phyloP scores from a whole-genome alignment of 257 asterid species.

The Solanum neorickii region DNA sequence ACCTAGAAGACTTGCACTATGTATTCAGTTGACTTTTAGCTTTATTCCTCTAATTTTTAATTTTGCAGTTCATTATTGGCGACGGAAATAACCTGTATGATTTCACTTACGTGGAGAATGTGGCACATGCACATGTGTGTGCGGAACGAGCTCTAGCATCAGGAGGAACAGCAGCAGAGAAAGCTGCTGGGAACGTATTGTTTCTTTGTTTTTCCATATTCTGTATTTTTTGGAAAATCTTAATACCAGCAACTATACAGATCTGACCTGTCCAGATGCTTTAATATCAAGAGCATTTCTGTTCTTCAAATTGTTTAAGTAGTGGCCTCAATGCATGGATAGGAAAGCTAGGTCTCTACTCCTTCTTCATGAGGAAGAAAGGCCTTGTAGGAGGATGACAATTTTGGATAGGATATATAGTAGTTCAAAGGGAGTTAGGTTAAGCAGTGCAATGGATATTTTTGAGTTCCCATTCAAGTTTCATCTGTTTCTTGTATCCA shows the following conservation, averaged over 20 bases:
- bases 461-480: neutral
- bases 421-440: too few species aligned
- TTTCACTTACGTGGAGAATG: conserved; percentile 93
- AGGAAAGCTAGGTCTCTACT: too few species aligned
- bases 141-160: conserved; percentile 97
- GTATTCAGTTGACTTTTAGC: neutral
- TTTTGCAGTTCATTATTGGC: conserved; percentile 77
- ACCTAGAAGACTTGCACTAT: neutral
- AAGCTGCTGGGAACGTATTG: conserved; percentile 81
- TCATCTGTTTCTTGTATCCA: neutral
- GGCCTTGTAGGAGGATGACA: too few species aligned
- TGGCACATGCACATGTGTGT: conserved; percentile 95
- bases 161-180: conserved; percentile 59
- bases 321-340: neutral
- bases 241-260: neutral
- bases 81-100: conserved; percentile 83
- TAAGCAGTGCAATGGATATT: neutral
- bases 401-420: too few species aligned
- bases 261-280: neutral
- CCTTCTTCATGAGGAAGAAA: too few species aligned
- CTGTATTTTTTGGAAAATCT: neutral
- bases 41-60: neutral
- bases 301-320: neutral
- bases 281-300: neutral
- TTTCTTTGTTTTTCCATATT: neutral